These are phyloP conservation scores for Phytopythium mirpurense DNA, from an alignment of 352 stramenopile species.

Conservation along the genomic window DNA sequence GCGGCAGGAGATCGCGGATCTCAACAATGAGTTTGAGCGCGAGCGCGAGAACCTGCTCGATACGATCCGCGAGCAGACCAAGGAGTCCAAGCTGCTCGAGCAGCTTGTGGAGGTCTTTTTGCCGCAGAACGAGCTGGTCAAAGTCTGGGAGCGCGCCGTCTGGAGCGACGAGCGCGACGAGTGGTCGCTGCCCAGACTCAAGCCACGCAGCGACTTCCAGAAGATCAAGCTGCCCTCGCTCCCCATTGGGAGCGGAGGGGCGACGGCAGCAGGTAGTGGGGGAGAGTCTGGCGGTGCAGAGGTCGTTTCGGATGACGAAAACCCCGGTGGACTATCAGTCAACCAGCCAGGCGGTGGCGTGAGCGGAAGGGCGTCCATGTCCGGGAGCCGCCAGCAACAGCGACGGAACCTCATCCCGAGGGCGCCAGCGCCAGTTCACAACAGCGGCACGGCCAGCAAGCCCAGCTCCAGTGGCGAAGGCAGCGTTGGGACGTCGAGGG, in stretches of 20 bases:
- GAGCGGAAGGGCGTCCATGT: neutral
- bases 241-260: constrained; percentile 13
- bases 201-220: constrained; percentile 74
- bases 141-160: constrained; percentile 84
- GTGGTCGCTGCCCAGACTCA: constrained; percentile 71
- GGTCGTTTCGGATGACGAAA: constrained; percentile 52
- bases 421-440: neutral
- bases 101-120: constrained; percentile 86
- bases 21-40: constrained; percentile 80
- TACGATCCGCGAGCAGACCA: constrained; percentile 87
- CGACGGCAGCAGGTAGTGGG: too few relatives aligned
- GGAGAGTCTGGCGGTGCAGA: constrained; percentile 54
- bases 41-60: constrained; percentile 84
- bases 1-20: constrained; percentile 78
- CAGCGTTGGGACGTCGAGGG: constrained; percentile 7
- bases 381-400: constrained; percentile 2
- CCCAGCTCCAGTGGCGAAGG: constrained; percentile 18
- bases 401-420: constrained; percentile 5
- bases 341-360: constrained; percentile 8
- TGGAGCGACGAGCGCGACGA: constrained; percentile 82
- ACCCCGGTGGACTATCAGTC: neutral
- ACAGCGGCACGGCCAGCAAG: constrained; percentile 7
- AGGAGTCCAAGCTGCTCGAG: constrained; percentile 84
- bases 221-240: constrained; percentile 69
- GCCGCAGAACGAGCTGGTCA: constrained; percentile 78